A percentile compares a stretch with the other conserved stretches of the same genome.
Conservation (phyloP, 371 early-diverging fungal genomes). For the Mortierella sp. region DNA sequence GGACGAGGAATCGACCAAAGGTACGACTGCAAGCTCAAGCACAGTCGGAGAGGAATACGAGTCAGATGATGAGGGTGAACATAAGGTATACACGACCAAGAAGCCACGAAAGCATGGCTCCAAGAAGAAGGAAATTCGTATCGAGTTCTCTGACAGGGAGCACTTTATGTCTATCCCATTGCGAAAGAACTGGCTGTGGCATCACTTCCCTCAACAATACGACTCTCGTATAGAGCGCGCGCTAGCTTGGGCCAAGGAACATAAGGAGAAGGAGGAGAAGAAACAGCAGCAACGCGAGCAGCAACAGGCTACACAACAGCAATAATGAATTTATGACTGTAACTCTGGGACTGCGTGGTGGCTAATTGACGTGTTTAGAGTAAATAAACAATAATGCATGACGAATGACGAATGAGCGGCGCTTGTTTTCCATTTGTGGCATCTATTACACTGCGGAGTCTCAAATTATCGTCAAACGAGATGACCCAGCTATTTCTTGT, state of each 20-base stretch:
- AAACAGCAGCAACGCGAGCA: slow-evolving; percentile 11
- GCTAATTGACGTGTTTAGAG: background rate
- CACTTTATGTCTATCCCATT: slow-evolving; percentile 48
- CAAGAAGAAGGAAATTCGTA: slow-evolving; percentile 55
- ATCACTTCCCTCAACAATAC: slow-evolving; percentile 56
- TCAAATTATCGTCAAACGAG: slow-evolving; percentile 4
- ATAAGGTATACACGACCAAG: slow-evolving; percentile 36
- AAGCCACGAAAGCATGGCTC: slow-evolving; percentile 51
- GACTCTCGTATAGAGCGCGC: slow-evolving; percentile 49
- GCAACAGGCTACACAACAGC: background rate
- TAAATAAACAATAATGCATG: slow-evolving; percentile 1
- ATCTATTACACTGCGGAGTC: slow-evolving; percentile 3
- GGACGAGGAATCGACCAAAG: background rate
- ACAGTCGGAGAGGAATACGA: background rate
- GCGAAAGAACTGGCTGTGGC: slow-evolving; percentile 52
- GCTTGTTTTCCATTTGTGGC: background rate
- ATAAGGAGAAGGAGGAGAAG: slow-evolving; percentile 37
- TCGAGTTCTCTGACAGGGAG: slow-evolving; percentile 50
- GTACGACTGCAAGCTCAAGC: background rate
- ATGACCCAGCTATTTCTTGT: background rate
- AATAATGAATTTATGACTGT: background rate
- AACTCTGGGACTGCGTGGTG: background rate
- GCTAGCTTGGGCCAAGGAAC: slow-evolving; percentile 45
- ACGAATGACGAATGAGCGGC: background rate
- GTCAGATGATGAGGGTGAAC: slow-evolving; percentile 15